Percentiles rank a stretch among this genome's conserved stretches.
Evolutionary conservation across 78 protist genomes (phyloP).

Genomic region (Dictyostelium discoideum): DNA sequence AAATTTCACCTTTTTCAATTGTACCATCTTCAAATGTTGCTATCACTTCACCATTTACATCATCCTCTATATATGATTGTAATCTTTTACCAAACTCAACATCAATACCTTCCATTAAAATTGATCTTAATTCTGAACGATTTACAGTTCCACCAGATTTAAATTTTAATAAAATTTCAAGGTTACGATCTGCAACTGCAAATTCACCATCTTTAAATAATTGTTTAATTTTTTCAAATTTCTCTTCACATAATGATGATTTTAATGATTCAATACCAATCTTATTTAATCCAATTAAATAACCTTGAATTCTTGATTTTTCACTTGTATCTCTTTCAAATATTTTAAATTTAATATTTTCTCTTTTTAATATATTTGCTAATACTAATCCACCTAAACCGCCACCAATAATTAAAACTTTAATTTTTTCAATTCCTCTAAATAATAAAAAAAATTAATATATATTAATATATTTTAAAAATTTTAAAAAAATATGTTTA

Average conservation of each 20-base stretch:
- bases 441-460: neutral
- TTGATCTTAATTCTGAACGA: neutral
- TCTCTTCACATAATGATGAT: neutral
- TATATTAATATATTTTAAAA: too few relatives aligned
- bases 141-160: neutral
- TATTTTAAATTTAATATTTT: neutral
- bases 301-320: constrained; percentile 17
- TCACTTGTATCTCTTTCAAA: constrained; percentile 32
- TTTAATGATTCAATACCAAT: neutral
- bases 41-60: neutral
- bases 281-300: constrained; percentile 7
- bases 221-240: neutral
- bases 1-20: neutral
- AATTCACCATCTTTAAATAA: constrained; percentile 1
- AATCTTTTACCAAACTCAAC: neutral
- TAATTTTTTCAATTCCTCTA: neutral
- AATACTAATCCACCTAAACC: constrained; percentile 39
- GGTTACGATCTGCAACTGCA: neutral
- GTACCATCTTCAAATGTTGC: constrained; percentile 43
- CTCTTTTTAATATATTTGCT: neutral
- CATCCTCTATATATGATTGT: neutral
- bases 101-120: neutral
- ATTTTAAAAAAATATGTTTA: too few relatives aligned
- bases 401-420: constrained; percentile 27
- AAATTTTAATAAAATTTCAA: neutral